These are phyloP conservation scores for Stephanodiscus triporus DNA, from an alignment of 108 stramenopile species.

Conservation along the genomic window DNA sequence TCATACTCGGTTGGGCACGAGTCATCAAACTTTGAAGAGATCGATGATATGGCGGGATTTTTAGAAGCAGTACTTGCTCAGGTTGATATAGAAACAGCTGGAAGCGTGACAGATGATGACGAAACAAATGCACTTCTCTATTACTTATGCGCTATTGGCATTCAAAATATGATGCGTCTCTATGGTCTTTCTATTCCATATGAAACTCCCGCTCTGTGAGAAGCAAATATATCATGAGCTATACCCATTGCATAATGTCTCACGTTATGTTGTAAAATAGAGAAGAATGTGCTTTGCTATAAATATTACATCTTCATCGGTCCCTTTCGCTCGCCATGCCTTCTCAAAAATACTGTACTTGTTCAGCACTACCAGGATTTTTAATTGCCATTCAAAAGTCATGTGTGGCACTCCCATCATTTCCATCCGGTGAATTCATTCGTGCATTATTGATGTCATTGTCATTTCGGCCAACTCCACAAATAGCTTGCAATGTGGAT, in stretches of 20 bases:
- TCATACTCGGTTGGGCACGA: conserved; percentile 51
- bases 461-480: conserved; percentile 57
- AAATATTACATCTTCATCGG: conserved; percentile 82
- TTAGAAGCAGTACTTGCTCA: conserved; percentile 35
- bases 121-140: conserved; percentile 42
- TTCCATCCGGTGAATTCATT: conserved; percentile 17
- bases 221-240: neutral
- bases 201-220: neutral
- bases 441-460: conserved; percentile 35
- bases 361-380: conserved; percentile 41
- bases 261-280: neutral
- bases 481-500: conserved; percentile 18
- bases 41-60: conserved; percentile 46
- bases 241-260: neutral
- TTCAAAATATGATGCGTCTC: conserved; percentile 6
- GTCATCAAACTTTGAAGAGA: conserved; percentile 48
- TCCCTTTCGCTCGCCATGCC: conserved; percentile 74
- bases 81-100: conserved; percentile 9
- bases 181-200: neutral
- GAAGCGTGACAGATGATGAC: conserved; percentile 13
- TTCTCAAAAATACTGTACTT: conserved; percentile 53
- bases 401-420: neutral
- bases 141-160: conserved; percentile 40
- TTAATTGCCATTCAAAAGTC: conserved; percentile 53
- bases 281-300: conserved; percentile 23